These are phyloP conservation scores for Coemansia sp. DNA, from an alignment of 192 early-diverging fungal species.

Conservation along the genomic window DNA sequence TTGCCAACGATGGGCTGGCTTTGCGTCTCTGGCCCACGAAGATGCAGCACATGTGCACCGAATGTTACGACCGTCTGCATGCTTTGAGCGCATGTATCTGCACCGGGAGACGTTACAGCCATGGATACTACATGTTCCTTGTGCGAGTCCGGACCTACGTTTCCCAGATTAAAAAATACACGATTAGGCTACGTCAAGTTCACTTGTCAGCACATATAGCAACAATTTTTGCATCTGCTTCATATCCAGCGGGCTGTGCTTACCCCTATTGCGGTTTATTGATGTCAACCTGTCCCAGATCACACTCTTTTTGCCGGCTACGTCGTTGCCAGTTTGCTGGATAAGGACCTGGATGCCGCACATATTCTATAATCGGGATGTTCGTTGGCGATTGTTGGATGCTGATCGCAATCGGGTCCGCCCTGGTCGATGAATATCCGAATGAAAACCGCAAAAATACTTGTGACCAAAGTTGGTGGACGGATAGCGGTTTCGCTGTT, in stretches of 20 bases:
- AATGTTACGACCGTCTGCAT: conserved; percentile 5
- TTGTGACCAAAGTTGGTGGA: too few relatives aligned
- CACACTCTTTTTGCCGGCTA: neutral
- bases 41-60: conserved; percentile 64
- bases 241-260: neutral
- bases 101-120: neutral
- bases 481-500: neutral
- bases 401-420: too few relatives aligned
- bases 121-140: conserved; percentile 1
- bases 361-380: conserved; percentile 13
- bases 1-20: conserved; percentile 63
- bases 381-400: too few relatives aligned
- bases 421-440: too few relatives aligned
- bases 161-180: too few relatives aligned
- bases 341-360: conserved; percentile 44
- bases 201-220: neutral
- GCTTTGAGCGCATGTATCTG: neutral
- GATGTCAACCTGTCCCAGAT: conserved; percentile 23
- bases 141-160: conserved; percentile 36
- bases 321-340: neutral
- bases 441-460: too few relatives aligned
- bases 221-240: neutral
- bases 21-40: conserved; percentile 62
- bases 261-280: conserved; percentile 41
- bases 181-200: neutral